These are phyloP conservation scores for Alternaria infectoria DNA, from an alignment of 2,329 filamentous ascomycete genomes.

Conservation along the genomic window DNA sequence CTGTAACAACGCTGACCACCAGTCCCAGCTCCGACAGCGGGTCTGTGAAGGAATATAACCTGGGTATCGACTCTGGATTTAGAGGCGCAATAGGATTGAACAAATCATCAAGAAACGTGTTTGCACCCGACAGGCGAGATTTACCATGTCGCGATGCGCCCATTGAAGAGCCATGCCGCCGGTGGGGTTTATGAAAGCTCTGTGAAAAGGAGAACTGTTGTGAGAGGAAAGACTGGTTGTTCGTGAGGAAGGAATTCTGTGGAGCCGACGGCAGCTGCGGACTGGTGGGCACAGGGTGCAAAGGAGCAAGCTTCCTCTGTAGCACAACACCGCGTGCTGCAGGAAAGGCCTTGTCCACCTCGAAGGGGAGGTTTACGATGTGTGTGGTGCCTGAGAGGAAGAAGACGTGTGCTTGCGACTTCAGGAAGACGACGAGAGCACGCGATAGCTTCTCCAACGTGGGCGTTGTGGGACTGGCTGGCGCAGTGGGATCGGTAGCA, in stretches of 20 bases:
- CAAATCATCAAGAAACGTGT: constrained; percentile 41
- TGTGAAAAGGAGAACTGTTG: constrained; percentile 62
- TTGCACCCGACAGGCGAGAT: constrained; percentile 27
- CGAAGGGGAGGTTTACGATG: constrained; percentile 91
- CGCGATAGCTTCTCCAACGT: constrained; percentile 41
- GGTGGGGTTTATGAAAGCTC: constrained; percentile 43
- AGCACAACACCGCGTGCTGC: constrained; percentile 84
- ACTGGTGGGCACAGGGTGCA: constrained; percentile 45
- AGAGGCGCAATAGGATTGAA: constrained; percentile 31
- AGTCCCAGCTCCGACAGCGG: constrained; percentile 85
- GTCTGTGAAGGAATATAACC: constrained; percentile 83
- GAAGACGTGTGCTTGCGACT: constrained; percentile 91
- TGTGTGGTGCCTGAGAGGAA: constrained; percentile 88
- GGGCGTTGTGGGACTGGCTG: constrained; percentile 21
- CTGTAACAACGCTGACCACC: constrained; percentile 62
- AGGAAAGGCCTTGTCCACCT: constrained; percentile 85
- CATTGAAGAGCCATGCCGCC: constrained; percentile 37
- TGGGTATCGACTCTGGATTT: constrained; percentile 64
- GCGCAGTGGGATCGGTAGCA: constrained; percentile 33
- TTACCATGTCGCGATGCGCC: constrained; percentile 30
- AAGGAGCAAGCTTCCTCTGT: constrained; percentile 73
- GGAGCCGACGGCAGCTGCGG: constrained; percentile 63
- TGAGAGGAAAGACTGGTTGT: constrained; percentile 52
- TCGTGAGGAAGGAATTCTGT: constrained; percentile 79
- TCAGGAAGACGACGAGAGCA: constrained; percentile 88